phyloP scores from a whole-genome alignment of 192 early-diverging fungal species.

The Backusella tuberculispora region DNA sequence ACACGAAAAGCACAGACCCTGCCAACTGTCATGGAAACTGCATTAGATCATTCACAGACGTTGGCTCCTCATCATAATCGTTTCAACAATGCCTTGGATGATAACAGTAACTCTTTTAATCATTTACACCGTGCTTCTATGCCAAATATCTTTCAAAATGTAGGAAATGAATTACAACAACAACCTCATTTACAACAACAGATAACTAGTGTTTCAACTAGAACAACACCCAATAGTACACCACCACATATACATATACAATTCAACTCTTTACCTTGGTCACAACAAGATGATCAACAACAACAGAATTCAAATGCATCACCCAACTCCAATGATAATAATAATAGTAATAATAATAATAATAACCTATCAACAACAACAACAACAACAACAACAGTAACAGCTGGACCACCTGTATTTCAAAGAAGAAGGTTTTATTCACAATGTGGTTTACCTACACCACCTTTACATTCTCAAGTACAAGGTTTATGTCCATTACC shows the following conservation, averaged over 20 bases:
- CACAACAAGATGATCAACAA: neutral
- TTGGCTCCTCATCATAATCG: neutral
- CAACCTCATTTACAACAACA: neutral
- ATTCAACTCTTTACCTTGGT: constrained; percentile 6
- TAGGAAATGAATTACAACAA: neutral
- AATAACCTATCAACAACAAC: too few species aligned
- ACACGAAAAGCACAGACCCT: constrained; percentile 7
- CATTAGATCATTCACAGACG: neutral
- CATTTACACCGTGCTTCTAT: constrained; percentile 17
- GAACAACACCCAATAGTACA: neutral
- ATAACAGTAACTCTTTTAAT: too few species aligned
- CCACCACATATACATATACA: constrained; percentile 7
- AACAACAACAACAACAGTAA: neutral
- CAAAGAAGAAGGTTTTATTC: neutral
- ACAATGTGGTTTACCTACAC: neutral
- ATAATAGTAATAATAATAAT: too few species aligned
- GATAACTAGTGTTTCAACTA: neutral
- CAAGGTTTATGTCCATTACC: neutral
- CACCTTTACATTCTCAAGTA: neutral
- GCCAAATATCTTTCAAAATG: constrained; percentile 19
- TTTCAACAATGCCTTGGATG: neutral
- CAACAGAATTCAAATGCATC: neutral
- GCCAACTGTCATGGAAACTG: neutral
- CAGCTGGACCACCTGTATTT: neutral
- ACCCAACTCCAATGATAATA: too few species aligned